phyloP scores from a whole-genome alignment of 1,139 yeast genomes.

The Ogataea hybrid region DNA sequence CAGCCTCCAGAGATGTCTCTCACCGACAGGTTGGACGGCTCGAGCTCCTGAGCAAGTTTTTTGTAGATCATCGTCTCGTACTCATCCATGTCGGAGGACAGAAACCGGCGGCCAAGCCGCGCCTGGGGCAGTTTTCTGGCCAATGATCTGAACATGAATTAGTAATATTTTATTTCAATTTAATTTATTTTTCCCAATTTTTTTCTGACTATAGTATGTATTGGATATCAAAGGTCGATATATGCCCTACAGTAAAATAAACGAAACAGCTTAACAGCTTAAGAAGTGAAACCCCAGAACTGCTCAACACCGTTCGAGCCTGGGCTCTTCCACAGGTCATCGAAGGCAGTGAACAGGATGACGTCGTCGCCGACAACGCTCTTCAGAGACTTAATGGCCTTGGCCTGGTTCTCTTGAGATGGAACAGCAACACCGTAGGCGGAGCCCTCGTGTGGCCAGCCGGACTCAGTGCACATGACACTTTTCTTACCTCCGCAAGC shows the following conservation, averaged over 20 bases:
- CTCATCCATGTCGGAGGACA: conserved; percentile 41
- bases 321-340: conserved; percentile 76
- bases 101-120: neutral
- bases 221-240: conserved; percentile 11
- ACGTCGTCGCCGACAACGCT: conserved; percentile 53
- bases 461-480: conserved; percentile 70
- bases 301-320: conserved; percentile 68
- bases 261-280: conserved; percentile 1
- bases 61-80: conserved; percentile 67
- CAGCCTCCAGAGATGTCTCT: conserved; percentile 92
- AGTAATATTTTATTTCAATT: neutral
- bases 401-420: conserved; percentile 57
- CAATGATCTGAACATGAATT: neutral
- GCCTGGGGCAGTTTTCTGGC: neutral
- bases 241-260: conserved; percentile 1
- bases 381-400: conserved; percentile 58
- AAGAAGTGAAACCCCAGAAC: conserved; percentile 58
- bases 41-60: conserved; percentile 51
- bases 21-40: conserved; percentile 63
- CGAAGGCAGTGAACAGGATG: conserved; percentile 67
- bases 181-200: neutral
- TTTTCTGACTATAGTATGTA: neutral
- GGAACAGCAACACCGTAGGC: conserved; percentile 69
- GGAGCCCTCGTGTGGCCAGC: conserved; percentile 78
- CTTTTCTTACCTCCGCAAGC: conserved; percentile 62